Evolutionary conservation across 2,329 filamentous ascomycete genomes (phyloP).

Genomic region (Penicillium occitanis): DNA sequence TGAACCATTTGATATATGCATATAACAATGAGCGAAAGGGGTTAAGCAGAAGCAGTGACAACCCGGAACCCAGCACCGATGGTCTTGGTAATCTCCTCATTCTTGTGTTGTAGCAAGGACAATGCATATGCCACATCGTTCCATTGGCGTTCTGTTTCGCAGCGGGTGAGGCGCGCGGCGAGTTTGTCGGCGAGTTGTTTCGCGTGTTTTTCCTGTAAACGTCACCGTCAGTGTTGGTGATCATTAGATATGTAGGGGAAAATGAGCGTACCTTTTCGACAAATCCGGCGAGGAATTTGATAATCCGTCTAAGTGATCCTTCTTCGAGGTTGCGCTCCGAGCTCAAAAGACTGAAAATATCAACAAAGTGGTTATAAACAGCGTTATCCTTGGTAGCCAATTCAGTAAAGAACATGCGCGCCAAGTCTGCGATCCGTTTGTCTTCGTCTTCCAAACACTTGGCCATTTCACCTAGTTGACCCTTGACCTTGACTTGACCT

Average conservation of each 20-base stretch:
- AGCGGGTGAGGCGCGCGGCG: constrained; percentile 77
- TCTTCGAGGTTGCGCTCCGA: constrained; percentile 79
- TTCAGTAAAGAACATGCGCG: constrained; percentile 98
- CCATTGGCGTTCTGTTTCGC: constrained; percentile 93
- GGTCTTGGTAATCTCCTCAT: constrained; percentile 48
- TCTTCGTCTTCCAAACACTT: constrained; percentile 98
- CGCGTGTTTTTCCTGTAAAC: constrained; percentile 80
- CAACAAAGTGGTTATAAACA: constrained; percentile 98
- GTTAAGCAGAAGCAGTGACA: constrained; percentile 60
- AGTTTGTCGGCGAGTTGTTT: constrained; percentile 92
- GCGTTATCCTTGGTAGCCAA: constrained; percentile 97
- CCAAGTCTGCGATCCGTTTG: constrained; percentile 87
- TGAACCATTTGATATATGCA: neutral
- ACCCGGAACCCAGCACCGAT: constrained; percentile 56
- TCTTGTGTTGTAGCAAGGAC: constrained; percentile 75
- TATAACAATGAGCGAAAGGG: neutral
- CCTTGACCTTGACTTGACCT: constrained; percentile 98
- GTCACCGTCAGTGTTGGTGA: neutral
- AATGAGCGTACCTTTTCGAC: constrained; percentile 76
- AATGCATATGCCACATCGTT: constrained; percentile 94
- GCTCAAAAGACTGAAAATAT: constrained; percentile 94
- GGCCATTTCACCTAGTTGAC: constrained; percentile 96
- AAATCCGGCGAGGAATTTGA: constrained; percentile 92
- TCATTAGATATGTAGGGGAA: neutral
- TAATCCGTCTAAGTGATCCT: constrained; percentile 78